A percentile compares a stretch with the other conserved stretches of the same genome.
These are phyloP conservation scores for Exophiala xenobiotica DNA, from an alignment of 2,329 filamentous ascomycete genomes.

Conservation along the genomic window DNA sequence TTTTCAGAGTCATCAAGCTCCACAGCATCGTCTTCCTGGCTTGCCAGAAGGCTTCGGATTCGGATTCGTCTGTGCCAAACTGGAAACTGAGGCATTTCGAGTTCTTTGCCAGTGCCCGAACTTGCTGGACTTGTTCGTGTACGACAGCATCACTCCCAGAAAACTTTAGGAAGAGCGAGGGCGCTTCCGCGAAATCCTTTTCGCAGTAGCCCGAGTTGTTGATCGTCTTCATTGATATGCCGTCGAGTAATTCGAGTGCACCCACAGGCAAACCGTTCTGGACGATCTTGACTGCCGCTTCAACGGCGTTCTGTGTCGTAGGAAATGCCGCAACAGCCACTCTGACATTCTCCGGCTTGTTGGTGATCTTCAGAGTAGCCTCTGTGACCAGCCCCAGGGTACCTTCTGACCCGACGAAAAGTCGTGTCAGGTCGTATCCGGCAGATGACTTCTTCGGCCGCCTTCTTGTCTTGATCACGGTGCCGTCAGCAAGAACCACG, in stretches of 20 bases:
- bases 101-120: slow-evolving; percentile 64
- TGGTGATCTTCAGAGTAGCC: slow-evolving; percentile 75
- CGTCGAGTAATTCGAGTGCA: slow-evolving; percentile 84
- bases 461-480: slow-evolving; percentile 66
- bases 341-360: slow-evolving; percentile 71
- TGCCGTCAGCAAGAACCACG: slow-evolving; percentile 68
- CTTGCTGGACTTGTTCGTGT: slow-evolving; percentile 73
- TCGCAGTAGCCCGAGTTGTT: slow-evolving; percentile 67
- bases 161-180: slow-evolving; percentile 85
- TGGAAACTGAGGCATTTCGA: slow-evolving; percentile 66
- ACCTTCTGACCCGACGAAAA: slow-evolving; percentile 80
- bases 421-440: slow-evolving; percentile 76
- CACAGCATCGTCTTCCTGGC: slow-evolving; percentile 82
- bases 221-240: slow-evolving; percentile 81
- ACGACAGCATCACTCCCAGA: slow-evolving; percentile 63
- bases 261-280: slow-evolving; percentile 70
- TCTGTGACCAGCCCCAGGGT: slow-evolving; percentile 80
- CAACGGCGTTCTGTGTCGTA: slow-evolving; percentile 71
- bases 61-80: slow-evolving; percentile 68
- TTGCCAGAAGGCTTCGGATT: slow-evolving; percentile 77
- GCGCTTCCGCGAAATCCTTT: slow-evolving; percentile 67
- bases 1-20: slow-evolving; percentile 67
- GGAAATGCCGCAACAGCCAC: slow-evolving; percentile 81
- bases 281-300: slow-evolving; percentile 73
- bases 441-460: slow-evolving; percentile 79